Base-by-base conservation (phyloP, 2,329 filamentous ascomycete genomes). In the Zasmidium cellare region DNA sequence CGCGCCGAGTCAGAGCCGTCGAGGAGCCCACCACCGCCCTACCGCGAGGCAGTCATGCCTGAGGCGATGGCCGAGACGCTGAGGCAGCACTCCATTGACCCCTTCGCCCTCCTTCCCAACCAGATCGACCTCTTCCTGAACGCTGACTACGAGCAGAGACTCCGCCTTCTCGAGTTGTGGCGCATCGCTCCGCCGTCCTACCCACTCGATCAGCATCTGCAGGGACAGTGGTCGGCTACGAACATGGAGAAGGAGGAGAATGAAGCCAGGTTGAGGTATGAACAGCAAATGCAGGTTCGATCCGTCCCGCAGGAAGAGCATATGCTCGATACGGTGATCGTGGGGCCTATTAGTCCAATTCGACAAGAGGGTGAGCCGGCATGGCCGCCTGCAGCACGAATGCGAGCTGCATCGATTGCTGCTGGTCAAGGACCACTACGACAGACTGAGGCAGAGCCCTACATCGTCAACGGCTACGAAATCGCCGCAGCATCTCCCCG, bases 391-490 rank as follows among this genome's bases (percentile, higher is more conserved):
- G 64, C 67, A 19, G 65, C 68, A 19, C 56, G 69, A 11, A 64
- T 71, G 61, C 66, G 68, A 38, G 65, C 66, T 20, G 69, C 65
- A 11, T 68, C 66, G 16, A 70, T 70, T 20, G 62, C 65, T 3
- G 62, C 59, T 56, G 56, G 57, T 50, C 57, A 9, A 51, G 57
- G 41, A 53, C 57, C 41, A 28, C 57, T 55, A 46, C 54, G 24
- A 51, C 59, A 28, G 62, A 73, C 46, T 31, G 66, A 66, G 60
- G 85, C 84, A 41, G 91, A 96, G 74, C 91, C 91, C 0, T 96
- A 96, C 74, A 96, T 96, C 84, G 74, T 84, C 49, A 87, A 85
- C 6, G 92, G 92, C 14, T 96, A 96, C 71, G 88, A 91, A 67
- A 57, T 57, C 80, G 84, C 69, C 76, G 89, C n/a, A n/a, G n/a